Evolutionary conservation across 78 protist species (phyloP).

Genomic region (Salpingoeca rosetta): DNA sequence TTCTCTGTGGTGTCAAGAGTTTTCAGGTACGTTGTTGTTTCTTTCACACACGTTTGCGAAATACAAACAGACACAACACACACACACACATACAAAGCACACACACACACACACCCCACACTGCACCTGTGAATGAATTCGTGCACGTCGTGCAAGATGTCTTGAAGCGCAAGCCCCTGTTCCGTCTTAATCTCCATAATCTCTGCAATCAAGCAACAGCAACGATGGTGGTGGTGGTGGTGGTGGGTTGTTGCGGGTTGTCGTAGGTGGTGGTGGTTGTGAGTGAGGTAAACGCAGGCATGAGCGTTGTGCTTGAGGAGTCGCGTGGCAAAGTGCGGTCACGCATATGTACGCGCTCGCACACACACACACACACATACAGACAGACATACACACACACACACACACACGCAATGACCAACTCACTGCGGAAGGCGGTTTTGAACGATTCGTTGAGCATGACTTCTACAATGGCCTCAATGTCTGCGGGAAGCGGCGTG

Average conservation of each 20-base stretch:
- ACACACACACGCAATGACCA: too few relatives aligned
- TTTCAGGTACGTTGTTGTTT: too few relatives aligned
- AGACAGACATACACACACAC: too few relatives aligned
- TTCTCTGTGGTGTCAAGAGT: background rate
- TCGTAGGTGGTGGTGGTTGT: background rate
- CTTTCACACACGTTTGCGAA: too few relatives aligned
- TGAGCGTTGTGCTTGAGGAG: background rate
- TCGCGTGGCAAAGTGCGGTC: background rate
- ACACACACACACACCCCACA: too few relatives aligned
- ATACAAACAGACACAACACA: too few relatives aligned
- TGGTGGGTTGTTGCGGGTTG: background rate
- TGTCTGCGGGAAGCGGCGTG: slow-evolving; percentile 41
- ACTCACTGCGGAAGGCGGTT: background rate
- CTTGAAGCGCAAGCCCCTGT: slow-evolving; percentile 33
- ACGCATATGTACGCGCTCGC: too few relatives aligned
- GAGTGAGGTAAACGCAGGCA: background rate
- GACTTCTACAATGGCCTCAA: slow-evolving; percentile 6
- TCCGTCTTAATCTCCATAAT: background rate
- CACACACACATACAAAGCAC: too few relatives aligned
- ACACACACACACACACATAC: too few relatives aligned
- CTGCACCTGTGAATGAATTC: background rate
- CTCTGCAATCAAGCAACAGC: background rate
- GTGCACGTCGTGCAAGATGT: slow-evolving; percentile 21
- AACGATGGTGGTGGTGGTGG: background rate
- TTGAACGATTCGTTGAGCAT: slow-evolving; percentile 27